Base-by-base conservation (phyloP, 164 flowering plant species). In the Houttuynia cordata region DNA sequence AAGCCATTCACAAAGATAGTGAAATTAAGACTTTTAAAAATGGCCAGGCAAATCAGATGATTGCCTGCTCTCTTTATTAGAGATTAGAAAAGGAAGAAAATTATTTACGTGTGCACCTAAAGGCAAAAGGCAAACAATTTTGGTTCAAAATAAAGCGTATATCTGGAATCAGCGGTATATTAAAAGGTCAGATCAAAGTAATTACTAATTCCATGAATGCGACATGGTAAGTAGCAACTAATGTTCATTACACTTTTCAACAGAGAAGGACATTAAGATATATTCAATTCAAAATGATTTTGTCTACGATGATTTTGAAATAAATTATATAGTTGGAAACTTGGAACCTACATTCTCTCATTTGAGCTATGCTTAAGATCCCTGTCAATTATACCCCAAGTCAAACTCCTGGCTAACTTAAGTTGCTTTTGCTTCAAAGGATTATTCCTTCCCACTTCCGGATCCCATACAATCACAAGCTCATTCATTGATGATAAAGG, bases 341-440 rank as follows among this genome's bases (percentile, higher is more conserved):
- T 41, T 30, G 30, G 23, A 47, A 50, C 96, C 83, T 85, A 94
- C 99, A 86, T 94, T 67, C 95, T 81, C 59, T 94, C 99, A 60
- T 78, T 79, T 19, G 76, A 64, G 71, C 99, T 94, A 57, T 97
- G 99, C 74, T 94, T 94, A 34, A 94, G 91, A 80, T 94, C 97
- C 70, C 79, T 81, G 72, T 94, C 99, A 65, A 94, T 91, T 67
- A 94, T 84, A 64, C 96, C 97, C 68, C 99, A 95, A 52, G 82
- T 80, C 71, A 94, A 77, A 73, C 99, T 91, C 71, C 99, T 86
- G 2, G 96, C 96, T 49, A 94, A 76, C 79, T 91, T 94, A 58
- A 90, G 80, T 69, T 94, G 97, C 81, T 94, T 94, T 75, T 94
- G 99, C 81, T 94, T 96, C 34, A 96, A 88, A 45, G 97, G 97